Conservation (phyloP, 225 moss, liverwort and hornwort genomes). For the Polytrichum formosum region DNA sequence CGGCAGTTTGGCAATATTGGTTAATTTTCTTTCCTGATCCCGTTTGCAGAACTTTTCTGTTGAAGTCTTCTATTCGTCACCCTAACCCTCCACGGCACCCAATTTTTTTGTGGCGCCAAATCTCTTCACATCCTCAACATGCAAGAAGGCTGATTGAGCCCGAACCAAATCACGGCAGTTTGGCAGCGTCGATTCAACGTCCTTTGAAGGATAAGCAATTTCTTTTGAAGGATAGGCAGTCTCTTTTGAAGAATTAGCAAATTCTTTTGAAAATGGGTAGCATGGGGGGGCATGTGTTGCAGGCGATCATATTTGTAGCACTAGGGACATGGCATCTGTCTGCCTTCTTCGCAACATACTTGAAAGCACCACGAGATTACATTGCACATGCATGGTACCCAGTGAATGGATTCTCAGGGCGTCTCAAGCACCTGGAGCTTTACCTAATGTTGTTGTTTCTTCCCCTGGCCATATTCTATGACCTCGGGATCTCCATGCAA, state of each 20-base stretch:
- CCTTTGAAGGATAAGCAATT: no score
- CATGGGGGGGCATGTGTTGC: constrained; percentile 68
- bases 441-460: constrained; percentile 63
- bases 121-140: no score
- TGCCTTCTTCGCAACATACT: constrained; percentile 51
- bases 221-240: not conserved
- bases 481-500: constrained; percentile 67
- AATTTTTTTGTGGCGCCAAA: no score
- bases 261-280: constrained; percentile 40
- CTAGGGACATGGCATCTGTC: constrained; percentile 79
- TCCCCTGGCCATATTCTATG: constrained; percentile 78
- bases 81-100: no score
- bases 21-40: no score
- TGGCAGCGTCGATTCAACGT: no score
- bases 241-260: no score
- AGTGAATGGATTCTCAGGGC: constrained; percentile 36
- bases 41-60: no score
- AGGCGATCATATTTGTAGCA: constrained; percentile 59
- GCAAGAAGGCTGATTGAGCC: no score
- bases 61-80: no score
- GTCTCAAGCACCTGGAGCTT: constrained; percentile 73
- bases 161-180: no score
- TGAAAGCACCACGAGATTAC: constrained; percentile 75
- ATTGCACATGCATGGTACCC: constrained; percentile 83
- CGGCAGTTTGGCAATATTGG: no score